Evolutionary conservation across 768 basidiomycete genomes (phyloP).

Genomic region (Xerocomellus intermedius): DNA sequence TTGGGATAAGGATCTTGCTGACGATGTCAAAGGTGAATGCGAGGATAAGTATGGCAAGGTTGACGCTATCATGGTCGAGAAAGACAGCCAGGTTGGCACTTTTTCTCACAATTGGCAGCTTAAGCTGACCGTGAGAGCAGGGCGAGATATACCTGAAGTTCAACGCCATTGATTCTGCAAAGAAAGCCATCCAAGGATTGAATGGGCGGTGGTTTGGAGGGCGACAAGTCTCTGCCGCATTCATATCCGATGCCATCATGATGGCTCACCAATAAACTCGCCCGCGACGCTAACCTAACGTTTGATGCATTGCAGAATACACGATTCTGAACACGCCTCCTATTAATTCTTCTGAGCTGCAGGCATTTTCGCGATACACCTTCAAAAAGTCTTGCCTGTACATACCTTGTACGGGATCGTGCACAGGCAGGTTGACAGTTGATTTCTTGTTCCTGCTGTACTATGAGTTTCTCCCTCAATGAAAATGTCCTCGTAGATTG

Average conservation of each 20-base stretch:
- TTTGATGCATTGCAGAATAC: constrained; percentile 30
- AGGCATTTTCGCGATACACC: constrained; percentile 30
- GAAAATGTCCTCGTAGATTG: constrained; percentile 36
- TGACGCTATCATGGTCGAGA: constrained; percentile 87
- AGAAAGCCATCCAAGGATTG: constrained; percentile 82
- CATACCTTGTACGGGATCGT: constrained; percentile 30
- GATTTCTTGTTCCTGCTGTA: constrained; percentile 32
- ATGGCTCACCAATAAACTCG: constrained; percentile 73
- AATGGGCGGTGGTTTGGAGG: constrained; percentile 98
- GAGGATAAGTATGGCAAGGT: constrained; percentile 89
- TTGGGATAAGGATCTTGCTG: constrained; percentile 95
- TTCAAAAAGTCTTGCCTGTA: constrained; percentile 33
- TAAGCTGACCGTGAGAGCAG: constrained; percentile 39
- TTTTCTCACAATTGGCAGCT: not conserved
- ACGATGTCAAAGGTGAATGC: constrained; percentile 95
- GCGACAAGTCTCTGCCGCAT: constrained; percentile 79
- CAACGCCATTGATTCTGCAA: constrained; percentile 71
- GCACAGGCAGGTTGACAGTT: constrained; percentile 40
- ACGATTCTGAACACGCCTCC: constrained; percentile 15
- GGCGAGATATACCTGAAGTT: constrained; percentile 99
- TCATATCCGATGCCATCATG: constrained; percentile 94
- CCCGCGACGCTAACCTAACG: constrained; percentile 24
- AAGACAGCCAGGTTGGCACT: constrained; percentile 78
- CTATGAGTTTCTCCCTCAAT: constrained; percentile 32
- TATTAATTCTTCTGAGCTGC: constrained; percentile 34